Base-by-base conservation (phyloP, 768 basidiomycete species). In the Boletus sensibilis region DNA sequence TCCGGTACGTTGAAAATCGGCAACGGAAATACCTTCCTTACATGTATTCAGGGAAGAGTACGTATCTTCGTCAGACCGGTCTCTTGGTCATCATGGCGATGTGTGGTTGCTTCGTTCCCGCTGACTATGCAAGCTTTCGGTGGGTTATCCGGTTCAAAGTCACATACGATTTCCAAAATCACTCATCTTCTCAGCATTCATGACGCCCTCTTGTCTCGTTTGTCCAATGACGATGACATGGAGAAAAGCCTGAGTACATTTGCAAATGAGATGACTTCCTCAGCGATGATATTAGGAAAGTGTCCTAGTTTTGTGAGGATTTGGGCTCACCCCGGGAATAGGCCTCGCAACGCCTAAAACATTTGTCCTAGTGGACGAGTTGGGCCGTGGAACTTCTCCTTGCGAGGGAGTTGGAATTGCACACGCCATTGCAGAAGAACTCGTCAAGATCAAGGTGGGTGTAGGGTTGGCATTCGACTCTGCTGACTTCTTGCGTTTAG, bases 201-300 rank as follows among this genome's bases (percentile, higher is more conserved):
- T 57, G 92, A 96, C 58, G 81, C 87, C 0, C 78, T 98, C 5
- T 79, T 98, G 25, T 89, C 87, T 1, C 84, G 96, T 2, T 76
- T 99, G 18, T 96, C 93, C 1, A 98, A 98, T 63, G 94, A 98
- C 60, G 94, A 98, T 65, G 88, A 93, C 62, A 81, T 94, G 67
- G 93, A 96, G 71, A 88, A 85, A 66, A 90, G 82, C 42, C 71
- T 98, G 25, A 97, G 94, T 61, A 98, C 97, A 0, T 99, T 99
- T 73, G 93, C 94, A 1, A 87, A 84, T 60, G 96, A 99, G 73
- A 98, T 99, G 92, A 84, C 88, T 1, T 85, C 90, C 3, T 87
- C 87, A 25, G 90, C 93, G 1, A 94, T 94, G 90, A 94, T 98
- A 52, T 75, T 96, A 44, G 89, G 93, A 86, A 56, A 51, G 70